Base-by-base conservation (phyloP, 1,284 basidiomycete genomes). In the Cerrena zonata region DNA sequence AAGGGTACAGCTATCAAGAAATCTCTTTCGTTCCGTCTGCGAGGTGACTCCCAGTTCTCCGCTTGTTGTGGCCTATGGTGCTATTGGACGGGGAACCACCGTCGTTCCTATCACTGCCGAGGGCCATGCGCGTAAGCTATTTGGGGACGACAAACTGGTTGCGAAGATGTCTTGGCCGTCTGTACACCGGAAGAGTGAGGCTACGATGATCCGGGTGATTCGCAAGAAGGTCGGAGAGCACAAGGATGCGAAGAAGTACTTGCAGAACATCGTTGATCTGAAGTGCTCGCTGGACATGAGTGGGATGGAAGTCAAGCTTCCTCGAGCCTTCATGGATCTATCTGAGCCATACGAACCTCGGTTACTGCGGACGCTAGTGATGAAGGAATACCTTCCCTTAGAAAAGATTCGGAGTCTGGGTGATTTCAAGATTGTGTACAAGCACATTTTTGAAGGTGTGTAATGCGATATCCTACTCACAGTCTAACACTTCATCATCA, bases 341-440 rank as follows among this genome's bases (percentile, higher is more conserved):
- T n/a, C 23, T 22, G 27, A 34, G 13, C 5, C 50, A 18, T 27
- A 39, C 23, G 47, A 49, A 13, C 15, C 23, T 24, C 51, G 56
- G 13, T 24, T 49, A 13, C 50, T 59, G 19, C 52, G 53, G 19
- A 30, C 50, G 11, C 46, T 56, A 12, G 53, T 58, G 7, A 51
- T 52, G 47, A 34, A 41, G 23, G 21, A 27, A 11, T 61, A 55
- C 43, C 37, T 52, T 30, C 52, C 45, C 7, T 47, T 66, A 5
- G 22, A 36, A 15, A 15, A 24, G 11, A 34, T 53, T 7, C 24
- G 44, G 4, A 48, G 22, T n/a, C 45, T 46, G 2, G 47, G 48
- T 1, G 54, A 56, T 18, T 56, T 56, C 38, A 46, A 48, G 27
- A 36, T n/a, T 18, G 39, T 53, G n/a, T 54, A 51, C 39, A 4